Conservation (phyloP, 805 yeast genomes). For the Schizosaccharomyces octosporus region DNA sequence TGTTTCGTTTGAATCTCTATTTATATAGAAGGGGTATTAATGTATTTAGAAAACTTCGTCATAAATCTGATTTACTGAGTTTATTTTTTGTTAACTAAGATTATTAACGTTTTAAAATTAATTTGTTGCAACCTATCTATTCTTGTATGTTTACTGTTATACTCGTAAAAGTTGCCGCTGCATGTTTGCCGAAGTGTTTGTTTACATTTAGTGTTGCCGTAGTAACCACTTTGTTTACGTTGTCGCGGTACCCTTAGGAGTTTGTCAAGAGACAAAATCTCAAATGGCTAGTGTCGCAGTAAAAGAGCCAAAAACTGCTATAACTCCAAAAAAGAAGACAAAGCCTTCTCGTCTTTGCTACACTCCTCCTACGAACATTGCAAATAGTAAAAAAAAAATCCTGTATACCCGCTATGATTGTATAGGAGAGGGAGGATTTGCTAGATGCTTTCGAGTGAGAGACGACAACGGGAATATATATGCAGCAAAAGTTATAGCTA, state of each 20-base stretch:
- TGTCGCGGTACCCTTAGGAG: not conserved
- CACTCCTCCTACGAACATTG: conserved; percentile 1
- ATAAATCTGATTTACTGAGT: too few species aligned
- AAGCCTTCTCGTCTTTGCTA: not conserved
- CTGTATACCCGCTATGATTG: conserved; percentile 2
- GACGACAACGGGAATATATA: conserved; percentile 65
- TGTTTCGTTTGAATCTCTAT: too few species aligned
- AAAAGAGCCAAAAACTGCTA: not conserved
- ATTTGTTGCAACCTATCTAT: too few species aligned
- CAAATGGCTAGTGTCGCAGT: not conserved
- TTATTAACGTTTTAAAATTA: too few species aligned
- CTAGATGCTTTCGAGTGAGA: conserved; percentile 90
- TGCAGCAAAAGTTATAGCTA: conserved; percentile 96
- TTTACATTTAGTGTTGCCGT: not conserved
- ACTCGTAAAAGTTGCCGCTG: too few species aligned
- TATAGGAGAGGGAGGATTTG: conserved; percentile 55
- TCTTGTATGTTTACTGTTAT: too few species aligned
- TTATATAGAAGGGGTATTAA: too few species aligned
- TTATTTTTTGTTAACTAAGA: too few species aligned
- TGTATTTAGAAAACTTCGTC: too few species aligned
- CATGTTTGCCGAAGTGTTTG: not conserved
- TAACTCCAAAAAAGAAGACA: not conserved
- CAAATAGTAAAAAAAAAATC: not conserved
- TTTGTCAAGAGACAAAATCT: not conserved
- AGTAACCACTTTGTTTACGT: not conserved